These are phyloP conservation scores for Wallacemonas sp. DNA, from an alignment of 208 protist genomes.

Conservation along the genomic window DNA sequence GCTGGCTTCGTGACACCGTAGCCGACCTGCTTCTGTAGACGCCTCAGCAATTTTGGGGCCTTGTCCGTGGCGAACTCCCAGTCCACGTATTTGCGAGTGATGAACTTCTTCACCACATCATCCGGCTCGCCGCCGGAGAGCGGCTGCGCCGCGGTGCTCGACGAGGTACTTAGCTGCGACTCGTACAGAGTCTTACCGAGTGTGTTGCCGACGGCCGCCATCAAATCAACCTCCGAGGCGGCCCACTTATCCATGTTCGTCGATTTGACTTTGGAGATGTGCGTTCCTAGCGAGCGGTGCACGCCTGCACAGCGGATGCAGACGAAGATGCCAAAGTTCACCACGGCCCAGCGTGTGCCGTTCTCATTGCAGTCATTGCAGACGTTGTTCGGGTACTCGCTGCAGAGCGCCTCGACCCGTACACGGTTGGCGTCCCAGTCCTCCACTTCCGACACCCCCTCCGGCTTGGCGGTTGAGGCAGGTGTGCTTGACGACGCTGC, in stretches of 20 bases:
- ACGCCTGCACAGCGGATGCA: slow-evolving; percentile 94
- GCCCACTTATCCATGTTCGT: slow-evolving; percentile 93
- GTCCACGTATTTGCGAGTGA: slow-evolving; percentile 72
- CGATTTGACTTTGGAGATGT: slow-evolving; percentile 94
- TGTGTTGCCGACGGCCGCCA: slow-evolving; percentile 78
- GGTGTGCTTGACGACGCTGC: slow-evolving; percentile 1
- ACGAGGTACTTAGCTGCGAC: slow-evolving; percentile 29
- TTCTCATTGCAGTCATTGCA: slow-evolving; percentile 84
- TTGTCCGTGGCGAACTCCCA: slow-evolving; percentile 61
- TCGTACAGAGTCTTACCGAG: slow-evolving; percentile 65
- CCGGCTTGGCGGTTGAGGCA: not conserved
- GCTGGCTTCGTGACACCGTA: slow-evolving; percentile 42
- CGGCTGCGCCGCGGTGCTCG: slow-evolving; percentile 10
- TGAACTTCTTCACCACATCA: slow-evolving; percentile 49
- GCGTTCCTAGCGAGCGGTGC: slow-evolving; percentile 92
- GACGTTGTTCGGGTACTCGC: slow-evolving; percentile 62
- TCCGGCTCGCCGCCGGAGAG: slow-evolving; percentile 34
- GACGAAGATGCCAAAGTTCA: slow-evolving; percentile 91
- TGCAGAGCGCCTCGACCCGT: slow-evolving; percentile 64
- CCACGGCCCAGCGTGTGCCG: slow-evolving; percentile 88
- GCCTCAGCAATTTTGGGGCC: slow-evolving; percentile 33
- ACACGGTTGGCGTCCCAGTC: slow-evolving; percentile 69
- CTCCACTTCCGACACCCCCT: slow-evolving; percentile 35
- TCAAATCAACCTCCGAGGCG: slow-evolving; percentile 56
- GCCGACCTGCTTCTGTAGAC: slow-evolving; percentile 62